A percentile compares a stretch with the other conserved stretches of the same genome.
These are phyloP conservation scores for Gossypium turneri DNA, from an alignment of 345 rosid genomes.

Conservation along the genomic window DNA sequence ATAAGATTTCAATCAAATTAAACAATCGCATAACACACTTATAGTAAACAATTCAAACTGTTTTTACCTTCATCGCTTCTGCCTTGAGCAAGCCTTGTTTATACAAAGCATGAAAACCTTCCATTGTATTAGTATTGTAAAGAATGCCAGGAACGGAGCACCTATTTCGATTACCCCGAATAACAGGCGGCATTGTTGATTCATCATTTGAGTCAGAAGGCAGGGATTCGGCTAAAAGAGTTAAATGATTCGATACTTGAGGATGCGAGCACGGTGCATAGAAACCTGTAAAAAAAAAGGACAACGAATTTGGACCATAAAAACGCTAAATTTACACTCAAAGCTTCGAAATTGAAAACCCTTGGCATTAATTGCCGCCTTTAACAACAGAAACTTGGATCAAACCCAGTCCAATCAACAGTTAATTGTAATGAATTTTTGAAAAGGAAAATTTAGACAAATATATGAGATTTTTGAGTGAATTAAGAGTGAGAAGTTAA, in stretches of 20 bases:
- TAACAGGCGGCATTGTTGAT: slow-evolving; percentile 22
- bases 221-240: slow-evolving; percentile 70
- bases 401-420: background rate
- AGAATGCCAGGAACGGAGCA: slow-evolving; percentile 79
- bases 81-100: slow-evolving; percentile 57
- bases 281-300: slow-evolving; percentile 42
- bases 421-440: background rate
- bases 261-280: slow-evolving; percentile 85
- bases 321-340: background rate
- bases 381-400: background rate
- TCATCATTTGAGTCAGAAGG: slow-evolving; percentile 35
- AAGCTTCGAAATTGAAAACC: background rate
- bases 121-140: slow-evolving; percentile 78
- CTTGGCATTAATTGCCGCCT: background rate
- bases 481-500: background rate
- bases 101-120: slow-evolving; percentile 58
- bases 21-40: background rate
- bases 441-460: background rate
- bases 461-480: background rate
- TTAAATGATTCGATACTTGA: slow-evolving; percentile 69
- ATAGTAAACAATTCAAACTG: background rate
- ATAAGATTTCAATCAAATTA: background rate
- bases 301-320: background rate
- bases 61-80: slow-evolving; percentile 66
- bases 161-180: slow-evolving; percentile 61